Conservation (phyloP, 1,284 basidiomycete species). For the Dichomitus squalens region DNA sequence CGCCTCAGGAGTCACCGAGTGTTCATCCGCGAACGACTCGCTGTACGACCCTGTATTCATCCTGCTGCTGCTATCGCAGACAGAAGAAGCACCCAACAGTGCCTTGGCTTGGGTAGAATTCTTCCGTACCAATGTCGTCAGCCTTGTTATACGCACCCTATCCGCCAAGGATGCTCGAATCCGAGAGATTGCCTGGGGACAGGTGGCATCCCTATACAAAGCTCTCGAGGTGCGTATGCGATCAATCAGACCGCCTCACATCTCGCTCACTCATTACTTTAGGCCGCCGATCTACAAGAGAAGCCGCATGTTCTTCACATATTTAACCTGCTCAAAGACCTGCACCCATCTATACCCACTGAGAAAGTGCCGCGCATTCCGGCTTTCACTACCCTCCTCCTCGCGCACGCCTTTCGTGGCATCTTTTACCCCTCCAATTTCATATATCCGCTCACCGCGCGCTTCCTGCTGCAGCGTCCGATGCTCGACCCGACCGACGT, state of each 20-base stretch:
- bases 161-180: conserved; percentile 68
- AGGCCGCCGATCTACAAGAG: conserved; percentile 80
- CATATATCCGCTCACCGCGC: conserved; percentile 78
- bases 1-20: conserved; percentile 35
- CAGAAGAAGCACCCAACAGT: conserved; percentile 56
- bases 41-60: conserved; percentile 87
- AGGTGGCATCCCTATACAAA: conserved; percentile 57
- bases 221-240: conserved; percentile 51
- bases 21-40: conserved; percentile 35
- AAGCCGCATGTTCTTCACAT: conserved; percentile 77
- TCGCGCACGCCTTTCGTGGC: conserved; percentile 77
- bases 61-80: conserved; percentile 66
- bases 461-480: conserved; percentile 85
- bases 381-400: conserved; percentile 78
- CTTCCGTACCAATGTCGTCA: conserved; percentile 79
- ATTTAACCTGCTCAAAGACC: conserved; percentile 71
- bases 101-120: conserved; percentile 84
- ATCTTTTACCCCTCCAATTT: conserved; percentile 81
- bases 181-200: conserved; percentile 58
- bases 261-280: background rate
- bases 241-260: background rate
- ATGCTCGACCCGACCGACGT: conserved; percentile 76
- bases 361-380: conserved; percentile 58
- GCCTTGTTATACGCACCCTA: conserved; percentile 74
- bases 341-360: conserved; percentile 41